Evolutionary conservation across 768 basidiomycete genomes (phyloP).

Genomic region (Cubamyces sp.): DNA sequence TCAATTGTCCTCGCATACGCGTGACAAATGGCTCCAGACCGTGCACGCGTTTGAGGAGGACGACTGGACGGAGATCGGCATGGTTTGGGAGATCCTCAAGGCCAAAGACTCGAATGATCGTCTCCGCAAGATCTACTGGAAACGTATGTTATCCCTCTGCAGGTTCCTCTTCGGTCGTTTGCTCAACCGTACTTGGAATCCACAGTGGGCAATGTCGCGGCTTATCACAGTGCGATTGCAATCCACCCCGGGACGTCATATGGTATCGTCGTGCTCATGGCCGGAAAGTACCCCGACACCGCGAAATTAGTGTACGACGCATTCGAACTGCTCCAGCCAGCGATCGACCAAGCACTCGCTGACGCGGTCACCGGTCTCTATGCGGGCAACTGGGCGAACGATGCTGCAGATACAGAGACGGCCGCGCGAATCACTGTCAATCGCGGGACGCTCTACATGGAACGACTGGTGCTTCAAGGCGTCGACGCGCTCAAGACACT

Average conservation of each 20-base stretch:
- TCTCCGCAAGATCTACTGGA: slow-evolving; percentile 34
- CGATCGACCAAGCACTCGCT: slow-evolving; percentile 29
- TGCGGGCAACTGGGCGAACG: slow-evolving; percentile 29
- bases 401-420: not conserved
- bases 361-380: slow-evolving; percentile 25
- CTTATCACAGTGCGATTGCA: slow-evolving; percentile 31
- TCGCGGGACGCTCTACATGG: slow-evolving; percentile 32
- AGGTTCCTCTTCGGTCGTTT: not conserved
- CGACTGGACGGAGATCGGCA: slow-evolving; percentile 30
- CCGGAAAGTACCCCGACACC: slow-evolving; percentile 30
- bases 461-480: slow-evolving; percentile 23
- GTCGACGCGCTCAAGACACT: slow-evolving; percentile 14
- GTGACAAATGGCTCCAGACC: slow-evolving; percentile 37
- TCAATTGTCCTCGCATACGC: slow-evolving; percentile 28
- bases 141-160: slow-evolving; percentile 29
- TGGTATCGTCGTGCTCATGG: slow-evolving; percentile 36
- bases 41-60: slow-evolving; percentile 37
- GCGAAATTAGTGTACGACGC: slow-evolving; percentile 30
- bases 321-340: slow-evolving; percentile 34
- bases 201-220: slow-evolving; percentile 34
- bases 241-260: slow-evolving; percentile 34
- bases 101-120: slow-evolving; percentile 27
- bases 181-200: too few relatives aligned
- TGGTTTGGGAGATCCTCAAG: slow-evolving; percentile 33
- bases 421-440: slow-evolving; percentile 22